phyloP scores from a whole-genome alignment of 371 early-diverging fungal genomes.

The Mucor plumbeus region DNA sequence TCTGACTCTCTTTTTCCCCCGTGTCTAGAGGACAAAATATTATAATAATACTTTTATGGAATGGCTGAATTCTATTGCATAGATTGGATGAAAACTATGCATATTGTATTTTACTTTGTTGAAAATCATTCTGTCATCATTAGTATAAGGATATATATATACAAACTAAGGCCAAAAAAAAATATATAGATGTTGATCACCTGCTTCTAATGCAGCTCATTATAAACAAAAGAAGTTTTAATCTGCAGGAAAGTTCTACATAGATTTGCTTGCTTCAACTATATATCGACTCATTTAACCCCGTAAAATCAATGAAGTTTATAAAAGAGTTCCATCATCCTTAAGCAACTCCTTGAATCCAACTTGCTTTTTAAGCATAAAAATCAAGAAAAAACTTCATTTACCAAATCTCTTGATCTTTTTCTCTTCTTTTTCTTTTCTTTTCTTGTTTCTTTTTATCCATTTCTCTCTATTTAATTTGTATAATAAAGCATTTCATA shows the following conservation, averaged over 20 bases:
- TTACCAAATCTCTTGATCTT: background rate
- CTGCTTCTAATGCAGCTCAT: slow-evolving; percentile 24
- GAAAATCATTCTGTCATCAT: no score
- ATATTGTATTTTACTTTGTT: background rate
- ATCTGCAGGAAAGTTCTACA: slow-evolving; percentile 36
- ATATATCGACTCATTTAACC: slow-evolving; percentile 7
- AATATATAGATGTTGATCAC: slow-evolving; percentile 18
- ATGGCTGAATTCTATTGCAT: slow-evolving; percentile 20
- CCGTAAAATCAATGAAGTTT: slow-evolving; percentile 6
- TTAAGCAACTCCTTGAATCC: slow-evolving; percentile 6
- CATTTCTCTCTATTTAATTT: background rate
- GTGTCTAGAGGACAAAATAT: slow-evolving; percentile 12
- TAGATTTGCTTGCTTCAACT: slow-evolving; percentile 12
- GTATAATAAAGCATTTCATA: background rate
- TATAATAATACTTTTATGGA: slow-evolving; percentile 12
- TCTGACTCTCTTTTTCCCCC: background rate
- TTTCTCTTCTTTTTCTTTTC: background rate
- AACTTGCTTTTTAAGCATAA: background rate
- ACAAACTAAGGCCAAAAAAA: background rate
- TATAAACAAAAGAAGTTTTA: slow-evolving; percentile 18
- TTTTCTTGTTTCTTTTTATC: slow-evolving; percentile 1
- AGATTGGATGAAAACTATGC: slow-evolving; percentile 28
- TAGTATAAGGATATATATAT: no score
- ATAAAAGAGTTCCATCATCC: slow-evolving; percentile 1
- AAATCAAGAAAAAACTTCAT: background rate